Conservation (phyloP, 345 rosid species). For the Moringa oleifera region DNA sequence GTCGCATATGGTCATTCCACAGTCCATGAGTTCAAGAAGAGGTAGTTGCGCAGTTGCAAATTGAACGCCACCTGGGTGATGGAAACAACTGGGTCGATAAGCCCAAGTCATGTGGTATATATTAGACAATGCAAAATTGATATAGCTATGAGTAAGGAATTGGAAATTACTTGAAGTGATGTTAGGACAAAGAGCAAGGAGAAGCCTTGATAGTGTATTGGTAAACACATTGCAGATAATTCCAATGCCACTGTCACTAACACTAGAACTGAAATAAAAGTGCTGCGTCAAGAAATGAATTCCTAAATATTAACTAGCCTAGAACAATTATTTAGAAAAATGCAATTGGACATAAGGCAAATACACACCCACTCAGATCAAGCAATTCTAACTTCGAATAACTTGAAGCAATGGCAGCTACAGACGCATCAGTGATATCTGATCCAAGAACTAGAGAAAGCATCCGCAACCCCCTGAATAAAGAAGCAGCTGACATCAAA, state of each 20-base stretch:
- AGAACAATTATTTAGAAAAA: not conserved
- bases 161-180: conserved; percentile 82
- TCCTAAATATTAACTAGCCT: conserved; percentile 1
- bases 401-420: conserved; percentile 82
- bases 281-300: conserved; percentile 5
- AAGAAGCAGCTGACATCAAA: conserved; percentile 11
- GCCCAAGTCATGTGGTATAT: not conserved
- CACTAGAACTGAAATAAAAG: conserved; percentile 68
- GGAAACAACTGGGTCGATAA: not conserved
- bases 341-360: conserved; percentile 8
- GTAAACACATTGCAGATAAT: conserved; percentile 95
- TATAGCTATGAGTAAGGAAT: conserved; percentile 10
- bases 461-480: conserved; percentile 73
- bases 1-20: conserved; percentile 92
- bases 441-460: conserved; percentile 93
- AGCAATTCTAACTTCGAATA: conserved; percentile 77
- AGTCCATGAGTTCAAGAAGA: conserved; percentile 93
- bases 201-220: conserved; percentile 68
- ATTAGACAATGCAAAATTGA: not conserved
- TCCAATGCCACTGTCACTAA: conserved; percentile 92
- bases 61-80: conserved; percentile 82
- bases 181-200: conserved; percentile 94
- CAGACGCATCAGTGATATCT: conserved; percentile 88
- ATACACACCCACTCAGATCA: conserved; percentile 94
- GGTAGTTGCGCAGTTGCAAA: conserved; percentile 96